Evolutionary conservation across 306 rosid genomes (phyloP).

Genomic region (Pyrus betulifolia): DNA sequence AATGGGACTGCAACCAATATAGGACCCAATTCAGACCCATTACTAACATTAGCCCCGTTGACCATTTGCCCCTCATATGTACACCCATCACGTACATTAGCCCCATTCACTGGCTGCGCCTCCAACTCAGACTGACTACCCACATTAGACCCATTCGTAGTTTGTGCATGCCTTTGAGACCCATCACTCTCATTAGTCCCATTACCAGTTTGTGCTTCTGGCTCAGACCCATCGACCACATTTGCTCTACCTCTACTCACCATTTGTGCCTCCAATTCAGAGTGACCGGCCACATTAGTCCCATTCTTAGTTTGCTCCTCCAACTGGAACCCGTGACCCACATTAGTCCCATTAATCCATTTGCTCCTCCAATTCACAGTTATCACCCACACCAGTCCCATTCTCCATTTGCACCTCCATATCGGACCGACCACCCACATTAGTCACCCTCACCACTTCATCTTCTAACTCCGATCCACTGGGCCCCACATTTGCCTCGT

Average conservation of each 20-base stretch:
- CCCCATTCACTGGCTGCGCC: not conserved
- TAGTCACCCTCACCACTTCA: not conserved
- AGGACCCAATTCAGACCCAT: not conserved
- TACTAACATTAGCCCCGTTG: not conserved
- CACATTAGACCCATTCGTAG: not conserved
- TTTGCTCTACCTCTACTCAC: not conserved
- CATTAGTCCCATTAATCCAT: not conserved
- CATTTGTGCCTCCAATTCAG: not conserved
- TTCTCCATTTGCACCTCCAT: not conserved
- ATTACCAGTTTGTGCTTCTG: not conserved
- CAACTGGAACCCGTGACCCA: not conserved
- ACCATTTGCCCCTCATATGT: not conserved
- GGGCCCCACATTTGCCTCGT: not conserved
- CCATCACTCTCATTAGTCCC: not conserved
- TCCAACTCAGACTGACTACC: not conserved
- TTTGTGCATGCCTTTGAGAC: not conserved
- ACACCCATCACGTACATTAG: not conserved
- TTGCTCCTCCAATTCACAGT: conserved; percentile 1
- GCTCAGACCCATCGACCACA: not conserved
- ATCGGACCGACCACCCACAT: not conserved
- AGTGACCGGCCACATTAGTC: not conserved
- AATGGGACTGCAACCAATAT: not conserved
- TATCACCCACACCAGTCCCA: not conserved
- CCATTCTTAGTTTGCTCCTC: not conserved
- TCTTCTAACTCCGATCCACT: not conserved